A percentile compares a stretch with the other conserved stretches of the same genome.
Conservation (phyloP, 1,284 basidiomycete genomes). For the Apiotrichum brassicae region DNA sequence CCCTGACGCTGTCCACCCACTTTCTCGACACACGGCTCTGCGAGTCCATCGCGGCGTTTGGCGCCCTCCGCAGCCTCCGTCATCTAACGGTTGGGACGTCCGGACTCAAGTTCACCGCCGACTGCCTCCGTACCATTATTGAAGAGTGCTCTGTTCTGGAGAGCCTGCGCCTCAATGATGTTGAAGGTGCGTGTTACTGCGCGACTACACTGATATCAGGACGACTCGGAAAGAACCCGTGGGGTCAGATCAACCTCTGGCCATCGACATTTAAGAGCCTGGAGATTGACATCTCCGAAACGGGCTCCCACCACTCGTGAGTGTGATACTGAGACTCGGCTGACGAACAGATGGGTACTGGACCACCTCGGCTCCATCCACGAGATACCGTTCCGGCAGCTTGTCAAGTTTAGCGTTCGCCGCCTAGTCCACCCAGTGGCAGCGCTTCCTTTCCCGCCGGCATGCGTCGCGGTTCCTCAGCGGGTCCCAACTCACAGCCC, state of each 20-base stretch:
- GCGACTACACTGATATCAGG: conserved; percentile 12
- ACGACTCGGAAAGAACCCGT: conserved; percentile 29
- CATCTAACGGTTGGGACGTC: conserved; percentile 22
- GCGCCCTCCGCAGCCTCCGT: conserved; percentile 18
- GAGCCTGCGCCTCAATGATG: conserved; percentile 18
- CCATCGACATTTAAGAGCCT: conserved; percentile 17
- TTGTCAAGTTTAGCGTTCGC: conserved; percentile 19
- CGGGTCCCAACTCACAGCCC: conserved; percentile 10
- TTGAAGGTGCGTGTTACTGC: conserved; percentile 19
- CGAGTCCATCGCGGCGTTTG: conserved; percentile 18
- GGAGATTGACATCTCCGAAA: conserved; percentile 22
- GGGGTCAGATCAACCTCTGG: conserved; percentile 24
- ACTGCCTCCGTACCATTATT: conserved; percentile 21
- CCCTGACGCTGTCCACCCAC: conserved; percentile 23
- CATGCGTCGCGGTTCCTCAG: conserved; percentile 1
- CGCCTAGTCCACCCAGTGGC: conserved; percentile 22
- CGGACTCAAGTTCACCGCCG: conserved; percentile 26
- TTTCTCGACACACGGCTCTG: conserved; percentile 25
- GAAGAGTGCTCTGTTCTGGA: conserved; percentile 19
- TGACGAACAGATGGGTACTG: conserved; percentile 22
- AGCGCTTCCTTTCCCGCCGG: conserved; percentile 22
- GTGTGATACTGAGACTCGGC: too few species aligned
- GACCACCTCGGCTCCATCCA: conserved; percentile 28
- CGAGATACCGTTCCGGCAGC: conserved; percentile 21
- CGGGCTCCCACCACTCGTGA: conserved; percentile 24